Evolutionary conservation across 495 filamentous ascomycete species (phyloP).

Genomic region (Cercophora samala): DNA sequence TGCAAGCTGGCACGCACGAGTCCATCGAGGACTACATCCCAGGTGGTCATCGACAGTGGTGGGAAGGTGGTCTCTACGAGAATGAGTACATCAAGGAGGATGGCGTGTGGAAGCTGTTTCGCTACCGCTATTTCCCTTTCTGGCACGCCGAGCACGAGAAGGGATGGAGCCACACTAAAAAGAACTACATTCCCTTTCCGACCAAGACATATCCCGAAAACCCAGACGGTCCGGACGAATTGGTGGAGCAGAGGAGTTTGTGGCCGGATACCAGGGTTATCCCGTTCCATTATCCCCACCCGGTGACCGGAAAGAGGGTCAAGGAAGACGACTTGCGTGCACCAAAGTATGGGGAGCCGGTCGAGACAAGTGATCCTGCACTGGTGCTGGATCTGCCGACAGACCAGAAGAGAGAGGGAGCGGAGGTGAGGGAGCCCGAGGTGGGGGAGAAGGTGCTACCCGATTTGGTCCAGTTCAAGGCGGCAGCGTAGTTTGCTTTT

Average conservation of each 20-base stretch:
- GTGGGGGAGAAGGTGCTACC: constrained; percentile 40
- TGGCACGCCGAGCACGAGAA: constrained; percentile 54
- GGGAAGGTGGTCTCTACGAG: constrained; percentile 57
- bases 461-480: constrained; percentile 38
- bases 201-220: constrained; percentile 45
- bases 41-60: constrained; percentile 53
- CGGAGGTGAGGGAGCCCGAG: constrained; percentile 27
- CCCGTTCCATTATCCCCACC: constrained; percentile 55
- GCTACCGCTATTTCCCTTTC: constrained; percentile 55
- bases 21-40: constrained; percentile 43
- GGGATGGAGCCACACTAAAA: constrained; percentile 52
- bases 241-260: constrained; percentile 51
- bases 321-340: constrained; percentile 47
- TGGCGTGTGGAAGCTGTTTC: constrained; percentile 54
- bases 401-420: constrained; percentile 38
- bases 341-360: constrained; percentile 43
- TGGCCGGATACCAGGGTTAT: constrained; percentile 56
- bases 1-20: constrained; percentile 53
- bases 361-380: constrained; percentile 37
- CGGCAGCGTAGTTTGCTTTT: neutral
- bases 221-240: constrained; percentile 50
- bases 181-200: constrained; percentile 51
- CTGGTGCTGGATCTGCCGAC: constrained; percentile 43
- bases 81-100: constrained; percentile 59
- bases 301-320: constrained; percentile 47